Evolutionary conservation across 2,329 filamentous ascomycete species (phyloP), one percentile per base, ranked within the genome.

Genomic region (Mollisia scopiformis): DNA sequence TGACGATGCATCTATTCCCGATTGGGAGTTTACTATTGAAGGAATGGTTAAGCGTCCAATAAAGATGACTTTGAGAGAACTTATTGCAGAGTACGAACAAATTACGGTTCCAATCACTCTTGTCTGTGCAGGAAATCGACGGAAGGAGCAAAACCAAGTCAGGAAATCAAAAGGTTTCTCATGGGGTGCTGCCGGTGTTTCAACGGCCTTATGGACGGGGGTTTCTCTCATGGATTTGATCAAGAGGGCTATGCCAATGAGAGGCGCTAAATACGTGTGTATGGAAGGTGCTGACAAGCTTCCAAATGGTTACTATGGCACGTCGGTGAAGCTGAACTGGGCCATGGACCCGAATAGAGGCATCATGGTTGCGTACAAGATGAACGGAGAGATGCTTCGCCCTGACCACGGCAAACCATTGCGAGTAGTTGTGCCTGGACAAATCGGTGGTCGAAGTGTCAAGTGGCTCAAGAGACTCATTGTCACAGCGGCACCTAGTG

Each of bases 151-250:
- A 73, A 97, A 97, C 68, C 82, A 92, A 55, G 91, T 97, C 2
- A 84, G 92, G 16, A 97, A 97, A 75, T 92, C 91, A 1, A 96
- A 97, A 70, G 93, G 93, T 0, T 97, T 97, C 77, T 96, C 92
- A 2, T 97, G 93, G 93, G 93, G 93, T 35, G 82, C 93, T 1
- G 93, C 91, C 3, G 93, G 93, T 25, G 74, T 97, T 6, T 96
- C 92, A 0, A 97, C 92, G 0, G 92, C 92, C 0, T 78, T 97
- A 0, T 97, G 91, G 82, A 97, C 93, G 0, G 93, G 93, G 23
- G 89, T 93, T 0, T 79, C 88, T 41, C 86, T 97, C 75, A 81
- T 81, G 1, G 89, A 94, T 62, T 76, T 97, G 3, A 79, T 97
- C 16, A 81, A 80, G 60, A 82, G 80, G 63, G 92, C 92, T 2